A percentile compares a stretch with the other conserved stretches of the same genome.
Evolutionary conservation across 2,329 filamentous ascomycete genomes (phyloP).

Genomic region (Cercospora berteroae): DNA sequence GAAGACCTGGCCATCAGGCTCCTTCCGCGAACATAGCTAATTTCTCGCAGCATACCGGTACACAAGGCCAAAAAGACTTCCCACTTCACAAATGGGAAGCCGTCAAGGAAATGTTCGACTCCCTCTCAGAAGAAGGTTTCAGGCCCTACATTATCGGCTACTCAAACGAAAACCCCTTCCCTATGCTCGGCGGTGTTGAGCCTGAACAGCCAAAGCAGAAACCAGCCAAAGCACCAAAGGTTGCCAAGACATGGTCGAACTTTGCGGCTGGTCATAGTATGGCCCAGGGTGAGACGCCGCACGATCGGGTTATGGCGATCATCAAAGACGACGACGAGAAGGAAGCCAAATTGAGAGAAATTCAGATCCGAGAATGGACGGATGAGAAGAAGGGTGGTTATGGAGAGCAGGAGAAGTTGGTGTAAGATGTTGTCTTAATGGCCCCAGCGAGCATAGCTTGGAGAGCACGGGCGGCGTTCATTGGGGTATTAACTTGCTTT

Average conservation of each 20-base stretch:
- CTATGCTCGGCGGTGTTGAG: constrained; percentile 36
- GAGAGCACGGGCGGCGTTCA: neutral
- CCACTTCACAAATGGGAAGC: constrained; percentile 31
- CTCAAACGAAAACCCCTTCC: constrained; percentile 37
- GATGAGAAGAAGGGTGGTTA: constrained; percentile 26
- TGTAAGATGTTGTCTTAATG: neutral
- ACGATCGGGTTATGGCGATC: constrained; percentile 37
- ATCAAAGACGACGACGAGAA: constrained; percentile 35
- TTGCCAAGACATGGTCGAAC: constrained; percentile 32
- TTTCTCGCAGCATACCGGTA: constrained; percentile 32
- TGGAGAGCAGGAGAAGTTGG: constrained; percentile 10
- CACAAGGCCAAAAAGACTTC: constrained; percentile 34
- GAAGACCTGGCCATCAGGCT: neutral
- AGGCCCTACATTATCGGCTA: constrained; percentile 37
- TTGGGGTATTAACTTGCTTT: neutral
- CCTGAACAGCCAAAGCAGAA: constrained; percentile 29
- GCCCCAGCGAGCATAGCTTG: neutral
- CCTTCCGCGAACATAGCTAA: neutral
- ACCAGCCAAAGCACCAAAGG: constrained; percentile 28
- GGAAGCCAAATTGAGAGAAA: constrained; percentile 31
- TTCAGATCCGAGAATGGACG: constrained; percentile 25
- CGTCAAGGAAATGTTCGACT: constrained; percentile 38
- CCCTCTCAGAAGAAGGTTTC: constrained; percentile 33
- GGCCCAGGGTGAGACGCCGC: constrained; percentile 27
- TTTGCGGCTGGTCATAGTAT: constrained; percentile 31